Evolutionary conservation across 148 eudicot species (phyloP), one percentile per base, ranked within the genome.

Genomic region (Agrostemma githago): DNA sequence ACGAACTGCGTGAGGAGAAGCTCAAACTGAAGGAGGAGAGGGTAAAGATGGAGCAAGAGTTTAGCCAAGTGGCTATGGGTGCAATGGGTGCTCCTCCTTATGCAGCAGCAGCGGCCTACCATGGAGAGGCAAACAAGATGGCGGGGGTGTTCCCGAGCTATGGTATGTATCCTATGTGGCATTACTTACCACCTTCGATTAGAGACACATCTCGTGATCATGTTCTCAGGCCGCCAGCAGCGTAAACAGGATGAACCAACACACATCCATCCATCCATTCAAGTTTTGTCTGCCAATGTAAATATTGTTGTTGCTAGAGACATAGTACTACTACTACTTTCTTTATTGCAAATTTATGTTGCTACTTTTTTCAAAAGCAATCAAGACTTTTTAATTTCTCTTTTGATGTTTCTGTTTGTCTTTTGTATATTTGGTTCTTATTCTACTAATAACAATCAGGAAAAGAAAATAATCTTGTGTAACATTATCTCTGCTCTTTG

Each of bases 1-100:
- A 87, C 68, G 98, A 93, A 77, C 97, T 93, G 75, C 98, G 97
- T 67, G 94, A 93, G 78, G 98, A 93, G 91, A 93, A 93, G 79
- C 66, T 77, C 15, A 62, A 53, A 44, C 76, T 93, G 72, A 93
- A 87, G 74, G 84, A 82, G 20, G 97, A 89, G 57, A 93, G 87
- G 84, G 91, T 85, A 63, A 89, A 78, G 82, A 87, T 94, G 82
- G 96, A 91, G 82, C 89, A 81, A 71, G 91, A 91, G 41, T 17
- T 91, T 77, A 88, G 86, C 15, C 11, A 51, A 51, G 11, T 11
- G 77, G 82, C 83, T 74, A 74, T 82, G 84, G 44, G 74, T 20
- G 69, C 68, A 66, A 58, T 89, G 5, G 68, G 81, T 66, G 76
- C 88, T 79, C 81, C 96, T 10, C 70, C 88, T 48, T 89, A 76